phyloP scores from a whole-genome alignment of 306 rosid genomes.

The Quillaja saponaria region DNA sequence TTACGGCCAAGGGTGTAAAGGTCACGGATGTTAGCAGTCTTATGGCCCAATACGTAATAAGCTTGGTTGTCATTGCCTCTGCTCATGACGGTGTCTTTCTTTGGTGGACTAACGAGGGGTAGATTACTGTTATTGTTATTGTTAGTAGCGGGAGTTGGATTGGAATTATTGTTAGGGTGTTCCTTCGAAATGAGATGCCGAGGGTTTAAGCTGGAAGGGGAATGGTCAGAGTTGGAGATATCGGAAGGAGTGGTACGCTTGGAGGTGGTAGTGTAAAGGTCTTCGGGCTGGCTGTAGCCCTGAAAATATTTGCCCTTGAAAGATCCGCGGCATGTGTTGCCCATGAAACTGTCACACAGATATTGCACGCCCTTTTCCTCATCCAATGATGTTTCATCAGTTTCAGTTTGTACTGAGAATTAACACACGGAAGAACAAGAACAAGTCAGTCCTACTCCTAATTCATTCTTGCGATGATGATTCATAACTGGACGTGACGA shows the following conservation, averaged over 20 bases:
- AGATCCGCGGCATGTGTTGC: slow-evolving; percentile 99
- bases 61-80: slow-evolving; percentile 66
- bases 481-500: background rate
- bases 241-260: slow-evolving; percentile 58
- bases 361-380: slow-evolving; percentile 40
- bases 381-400: slow-evolving; percentile 52
- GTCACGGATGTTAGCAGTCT: slow-evolving; percentile 84
- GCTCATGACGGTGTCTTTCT: slow-evolving; percentile 62
- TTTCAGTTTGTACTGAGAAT: slow-evolving; percentile 17
- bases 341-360: slow-evolving; percentile 68
- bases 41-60: slow-evolving; percentile 85
- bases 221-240: slow-evolving; percentile 50
- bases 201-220: slow-evolving; percentile 47
- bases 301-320: slow-evolving; percentile 64
- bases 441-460: background rate
- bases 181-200: slow-evolving; percentile 44
- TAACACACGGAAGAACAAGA: background rate
- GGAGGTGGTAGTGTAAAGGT: slow-evolving; percentile 37
- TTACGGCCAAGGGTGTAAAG: slow-evolving; percentile 77
- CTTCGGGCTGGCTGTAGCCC: slow-evolving; percentile 69
- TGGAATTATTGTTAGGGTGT: slow-evolving; percentile 34
- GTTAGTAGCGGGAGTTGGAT: background rate
- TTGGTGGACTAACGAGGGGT: slow-evolving; percentile 30
- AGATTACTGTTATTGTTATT: slow-evolving; percentile 20
- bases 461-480: background rate